phyloP scores from a whole-genome alignment of 75 land plant genomes.

The Pinus taeda region DNA sequence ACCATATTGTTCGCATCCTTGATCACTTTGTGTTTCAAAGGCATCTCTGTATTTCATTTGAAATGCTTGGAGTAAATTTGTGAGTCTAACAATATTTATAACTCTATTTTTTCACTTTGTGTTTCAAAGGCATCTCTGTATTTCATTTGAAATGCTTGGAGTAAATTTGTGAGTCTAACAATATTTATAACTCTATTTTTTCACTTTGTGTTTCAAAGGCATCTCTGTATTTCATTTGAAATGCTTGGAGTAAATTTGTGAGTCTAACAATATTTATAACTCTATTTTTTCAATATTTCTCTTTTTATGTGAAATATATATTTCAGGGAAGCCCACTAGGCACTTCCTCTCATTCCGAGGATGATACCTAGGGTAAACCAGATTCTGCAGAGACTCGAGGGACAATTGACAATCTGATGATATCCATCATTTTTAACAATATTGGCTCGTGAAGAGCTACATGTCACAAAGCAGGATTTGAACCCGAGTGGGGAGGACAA shows the following conservation, averaged over 20 bases:
- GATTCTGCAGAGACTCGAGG: too few species aligned
- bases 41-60: constrained; percentile 92
- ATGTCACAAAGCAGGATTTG: too few species aligned
- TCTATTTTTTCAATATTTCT: too few species aligned
- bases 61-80: constrained; percentile 84
- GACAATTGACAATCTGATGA: too few species aligned
- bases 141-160: constrained; percentile 87
- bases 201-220: constrained; percentile 69
- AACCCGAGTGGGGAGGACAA: too few species aligned
- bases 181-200: background rate
- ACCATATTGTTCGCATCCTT: constrained; percentile 91
- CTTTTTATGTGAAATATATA: background rate
- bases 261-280: constrained; percentile 20
- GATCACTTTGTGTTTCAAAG: constrained; percentile 76
- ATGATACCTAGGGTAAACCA: too few species aligned
- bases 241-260: constrained; percentile 88
- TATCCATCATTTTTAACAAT: too few species aligned
- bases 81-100: constrained; percentile 36
- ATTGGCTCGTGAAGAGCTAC: too few species aligned
- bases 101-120: constrained; percentile 35
- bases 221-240: constrained; percentile 92
- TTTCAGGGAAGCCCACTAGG: too few species aligned
- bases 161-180: constrained; percentile 75
- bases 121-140: constrained; percentile 80
- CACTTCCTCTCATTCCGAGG: too few species aligned